Evolutionary conservation across 2,329 filamentous ascomycete genomes (phyloP), one percentile per base, ranked within the genome.

Genomic region (Rugonectria rugulosa): DNA sequence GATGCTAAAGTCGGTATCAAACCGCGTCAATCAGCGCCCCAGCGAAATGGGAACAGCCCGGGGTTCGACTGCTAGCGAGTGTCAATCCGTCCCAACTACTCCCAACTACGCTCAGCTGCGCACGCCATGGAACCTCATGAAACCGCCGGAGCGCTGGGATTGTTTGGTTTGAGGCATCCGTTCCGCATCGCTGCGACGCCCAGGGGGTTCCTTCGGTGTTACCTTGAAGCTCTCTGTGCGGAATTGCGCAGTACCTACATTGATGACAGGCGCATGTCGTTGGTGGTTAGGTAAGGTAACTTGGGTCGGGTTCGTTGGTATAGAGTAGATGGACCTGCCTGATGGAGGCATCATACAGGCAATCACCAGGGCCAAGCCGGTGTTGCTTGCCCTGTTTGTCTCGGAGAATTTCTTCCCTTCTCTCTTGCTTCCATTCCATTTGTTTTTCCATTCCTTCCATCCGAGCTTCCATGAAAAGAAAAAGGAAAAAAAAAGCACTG

Each of bases 331-430:
- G n/a, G n/a, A n/a, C n/a, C n/a, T n/a, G n/a, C n/a, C n/a, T n/a
- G n/a, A n/a, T n/a, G n/a, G n/a, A n/a, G n/a, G n/a, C n/a, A n/a
- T n/a, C n/a, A n/a, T n/a, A n/a, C n/a, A n/a, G n/a, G n/a, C n/a
- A n/a, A n/a, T n/a, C n/a, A n/a, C n/a, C n/a, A n/a, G n/a, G 32
- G 12, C 24, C 38, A 24, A 44, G 41, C 38, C 34, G 27, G 36
- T 31, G 8, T 36, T 36, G 27, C 51, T 32, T 47, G 44, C 44
- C 51, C 27, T 38, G 31, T 36, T 45, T 50, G 45, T 45, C 41
- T 50, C 53, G 53, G 53, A 56, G 53, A 56, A 50, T 55, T 56
- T 50, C 50, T 56, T 27, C 40, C 43, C 32, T 53, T 29, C 23
- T 23, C 24, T 49, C 27, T 20, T 41, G 15, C 31, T 34, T 38